Percentiles rank a stretch among this genome's conserved stretches.
These are phyloP conservation scores for Arachnomyces sp. DNA, from an alignment of 2,329 filamentous ascomycete species.

Conservation along the genomic window DNA sequence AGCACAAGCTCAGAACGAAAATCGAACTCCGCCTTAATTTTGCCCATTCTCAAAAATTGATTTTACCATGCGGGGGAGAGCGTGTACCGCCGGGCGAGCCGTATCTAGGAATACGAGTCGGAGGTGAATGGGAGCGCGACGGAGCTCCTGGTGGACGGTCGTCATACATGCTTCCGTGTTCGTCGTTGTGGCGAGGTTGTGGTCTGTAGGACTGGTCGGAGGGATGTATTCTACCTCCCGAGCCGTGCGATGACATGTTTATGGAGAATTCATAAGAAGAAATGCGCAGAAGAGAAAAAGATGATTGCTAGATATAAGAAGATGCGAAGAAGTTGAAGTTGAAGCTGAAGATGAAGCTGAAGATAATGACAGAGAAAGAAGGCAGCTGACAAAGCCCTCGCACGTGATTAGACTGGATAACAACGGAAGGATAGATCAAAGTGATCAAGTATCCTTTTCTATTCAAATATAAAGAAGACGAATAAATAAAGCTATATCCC, in stretches of 20 bases:
- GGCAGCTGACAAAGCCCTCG: too few species aligned
- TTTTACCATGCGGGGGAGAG: conserved; percentile 41
- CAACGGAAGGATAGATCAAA: too few species aligned
- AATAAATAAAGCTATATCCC: too few species aligned
- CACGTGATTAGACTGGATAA: too few species aligned
- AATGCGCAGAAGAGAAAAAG: too few species aligned
- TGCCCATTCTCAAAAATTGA: conserved; percentile 17
- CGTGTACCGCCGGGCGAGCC: conserved; percentile 35
- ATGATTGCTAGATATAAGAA: neutral
- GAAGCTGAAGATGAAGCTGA: neutral
- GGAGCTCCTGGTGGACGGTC: conserved; percentile 32
- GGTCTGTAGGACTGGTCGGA: conserved; percentile 18
- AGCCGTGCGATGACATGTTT: conserved; percentile 23
- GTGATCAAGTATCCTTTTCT: too few species aligned
- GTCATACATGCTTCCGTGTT: conserved; percentile 41
- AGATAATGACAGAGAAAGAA: too few species aligned
- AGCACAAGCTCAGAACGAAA: conserved; percentile 27
- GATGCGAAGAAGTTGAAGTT: neutral
- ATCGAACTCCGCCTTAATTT: conserved; percentile 14
- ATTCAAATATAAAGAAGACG: too few species aligned
- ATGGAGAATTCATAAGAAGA: neutral
- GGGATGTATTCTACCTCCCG: conserved; percentile 21
- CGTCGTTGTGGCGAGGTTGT: conserved; percentile 26
- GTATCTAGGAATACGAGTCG: conserved; percentile 15
- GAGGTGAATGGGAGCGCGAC: conserved; percentile 27